Evolutionary conservation across 1,284 basidiomycete species (phyloP).

Genomic region (Gymnopus androsaceus): DNA sequence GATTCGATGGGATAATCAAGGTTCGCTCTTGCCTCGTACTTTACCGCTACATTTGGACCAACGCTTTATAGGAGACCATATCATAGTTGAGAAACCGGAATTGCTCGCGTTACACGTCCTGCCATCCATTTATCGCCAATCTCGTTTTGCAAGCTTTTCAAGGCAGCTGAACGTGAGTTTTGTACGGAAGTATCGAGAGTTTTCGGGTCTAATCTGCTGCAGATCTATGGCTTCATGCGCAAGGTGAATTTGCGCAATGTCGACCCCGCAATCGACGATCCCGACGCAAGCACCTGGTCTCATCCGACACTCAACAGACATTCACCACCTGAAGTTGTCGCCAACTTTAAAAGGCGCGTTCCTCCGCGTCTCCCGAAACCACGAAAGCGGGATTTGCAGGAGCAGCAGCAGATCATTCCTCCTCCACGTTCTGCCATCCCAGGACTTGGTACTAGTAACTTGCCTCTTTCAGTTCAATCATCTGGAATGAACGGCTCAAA

Average conservation of each 20-base stretch:
- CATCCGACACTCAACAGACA: constrained; percentile 86
- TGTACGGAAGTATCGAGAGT: constrained; percentile 33
- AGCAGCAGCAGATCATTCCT: constrained; percentile 57
- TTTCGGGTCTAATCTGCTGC: constrained; percentile 14
- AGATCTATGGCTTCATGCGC: constrained; percentile 96
- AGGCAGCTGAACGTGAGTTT: constrained; percentile 85
- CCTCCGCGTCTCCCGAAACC: constrained; percentile 87
- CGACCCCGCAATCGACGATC: constrained; percentile 88
- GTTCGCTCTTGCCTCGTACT: no score
- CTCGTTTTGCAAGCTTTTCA: constrained; percentile 90
- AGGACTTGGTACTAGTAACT: constrained; percentile 50
- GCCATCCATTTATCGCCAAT: constrained; percentile 88
- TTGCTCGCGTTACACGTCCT: constrained; percentile 88
- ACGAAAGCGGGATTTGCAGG: constrained; percentile 71
- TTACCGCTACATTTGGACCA: no score
- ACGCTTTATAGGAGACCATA: no score
- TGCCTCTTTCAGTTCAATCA: constrained; percentile 61
- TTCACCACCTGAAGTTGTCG: constrained; percentile 82
- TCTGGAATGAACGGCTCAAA: constrained; percentile 24
- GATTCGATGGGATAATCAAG: constrained; percentile 89
- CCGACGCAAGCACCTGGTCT: constrained; percentile 92
- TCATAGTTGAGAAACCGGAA: constrained; percentile 89
- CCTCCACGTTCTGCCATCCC: constrained; percentile 68
- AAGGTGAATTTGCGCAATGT: constrained; percentile 90
- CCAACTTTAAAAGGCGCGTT: constrained; percentile 89